phyloP scores from a whole-genome alignment of 1,139 yeast species.

The Yamadazyma jaroonii region DNA sequence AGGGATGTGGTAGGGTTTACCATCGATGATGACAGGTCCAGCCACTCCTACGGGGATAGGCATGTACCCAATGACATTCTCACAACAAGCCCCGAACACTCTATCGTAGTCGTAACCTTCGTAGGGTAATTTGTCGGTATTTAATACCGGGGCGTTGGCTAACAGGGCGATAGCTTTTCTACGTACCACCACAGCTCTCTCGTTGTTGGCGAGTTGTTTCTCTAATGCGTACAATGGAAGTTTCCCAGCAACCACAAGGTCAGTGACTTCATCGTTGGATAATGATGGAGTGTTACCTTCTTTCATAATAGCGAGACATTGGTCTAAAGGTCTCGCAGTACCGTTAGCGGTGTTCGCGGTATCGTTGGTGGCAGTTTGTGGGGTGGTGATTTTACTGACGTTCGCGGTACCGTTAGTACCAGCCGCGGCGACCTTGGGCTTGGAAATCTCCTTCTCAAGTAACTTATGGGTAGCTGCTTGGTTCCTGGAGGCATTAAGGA shows the following conservation, averaged over 20 bases:
- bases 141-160: slow-evolving; percentile 80
- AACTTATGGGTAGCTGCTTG: slow-evolving; percentile 48
- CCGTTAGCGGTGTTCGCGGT: too few relatives aligned
- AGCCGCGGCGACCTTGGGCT: too few relatives aligned
- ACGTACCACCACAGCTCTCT: slow-evolving; percentile 91
- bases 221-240: slow-evolving; percentile 92
- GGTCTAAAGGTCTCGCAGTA: slow-evolving; percentile 48
- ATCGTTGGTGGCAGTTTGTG: too few relatives aligned
- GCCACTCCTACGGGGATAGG: slow-evolving; percentile 98
- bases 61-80: slow-evolving; percentile 93
- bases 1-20: slow-evolving; percentile 83
- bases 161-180: slow-evolving; percentile 84
- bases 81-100: slow-evolving; percentile 98
- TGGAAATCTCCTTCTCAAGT: slow-evolving; percentile 39
- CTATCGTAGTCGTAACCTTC: slow-evolving; percentile 86
- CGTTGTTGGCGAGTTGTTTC: slow-evolving; percentile 80
- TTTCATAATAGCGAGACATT: slow-evolving; percentile 59
- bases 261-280: slow-evolving; percentile 68
- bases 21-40: slow-evolving; percentile 92
- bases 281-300: slow-evolving; percentile 70
- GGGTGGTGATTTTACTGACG: too few relatives aligned
- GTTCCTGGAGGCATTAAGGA: slow-evolving; percentile 71
- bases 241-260: slow-evolving; percentile 71
- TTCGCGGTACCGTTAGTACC: too few relatives aligned
- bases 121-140: slow-evolving; percentile 72